Evolutionary conservation across 2,329 filamentous ascomycete genomes (phyloP), one percentile per base, ranked within the genome.

Genomic region (Colletotrichum sp.): DNA sequence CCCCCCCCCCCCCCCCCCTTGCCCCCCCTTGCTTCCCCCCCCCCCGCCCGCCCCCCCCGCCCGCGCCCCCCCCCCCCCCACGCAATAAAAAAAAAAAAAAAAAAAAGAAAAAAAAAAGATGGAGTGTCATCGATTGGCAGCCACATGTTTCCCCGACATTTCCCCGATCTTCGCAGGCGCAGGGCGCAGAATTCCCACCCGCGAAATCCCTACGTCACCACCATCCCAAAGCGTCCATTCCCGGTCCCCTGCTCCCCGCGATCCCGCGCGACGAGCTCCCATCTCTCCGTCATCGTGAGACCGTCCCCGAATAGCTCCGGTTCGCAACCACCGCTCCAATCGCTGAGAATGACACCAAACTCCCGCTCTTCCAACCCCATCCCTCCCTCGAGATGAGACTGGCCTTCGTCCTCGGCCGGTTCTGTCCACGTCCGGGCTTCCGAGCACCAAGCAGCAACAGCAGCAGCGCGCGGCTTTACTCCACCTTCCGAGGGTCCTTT

Each of bases 351-450:
- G 80, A 77, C 39, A 71, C 64, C 65, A 21, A 44, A 39, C 69
- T 70, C 55, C 68, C 59, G 52, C 52, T 71, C 26, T 26, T 63
- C 67, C 52, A 63, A 15, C 65, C 65, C 39, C n/a, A 62, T 39
- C 18, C 52, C 49, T 71, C 67, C 80, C 72, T 78, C 85, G 85
- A 84, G 77, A 90, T 91, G 89, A 89, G 86, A 81, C 80, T 84
- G 81, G 84, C 82, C 78, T 83, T 87, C 79, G 78, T 84, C 72
- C 77, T 88, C 57, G 83, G 87, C 84, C 87, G 88, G 80, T 82
- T 86, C 77, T 88, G 85, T 82, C 82, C 85, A 80, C 88, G 82
- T 79, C 81, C 84, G 66, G 81, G 80, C 78, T 75, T 84, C 72
- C 84, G 81, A 71, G 77, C 81, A 72, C 79, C 80, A 64, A 68